Base-by-base conservation (phyloP, 1,284 basidiomycete genomes). In the Ceratobasidium sp. region DNA sequence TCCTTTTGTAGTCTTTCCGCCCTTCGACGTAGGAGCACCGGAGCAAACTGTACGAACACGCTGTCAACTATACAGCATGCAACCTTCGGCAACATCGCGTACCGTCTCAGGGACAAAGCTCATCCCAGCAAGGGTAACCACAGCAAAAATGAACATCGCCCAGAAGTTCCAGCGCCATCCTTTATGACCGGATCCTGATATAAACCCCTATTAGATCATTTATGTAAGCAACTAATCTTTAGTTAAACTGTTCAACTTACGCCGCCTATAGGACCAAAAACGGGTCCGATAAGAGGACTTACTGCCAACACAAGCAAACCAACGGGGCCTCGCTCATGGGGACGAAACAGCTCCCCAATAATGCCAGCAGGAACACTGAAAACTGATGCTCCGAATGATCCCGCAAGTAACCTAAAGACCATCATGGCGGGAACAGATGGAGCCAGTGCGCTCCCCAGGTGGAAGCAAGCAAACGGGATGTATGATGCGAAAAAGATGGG, bases 91-190 rank as follows among this genome's bases (percentile, higher is more conserved):
- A 23, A 2, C 2, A 34, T 14, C n/a, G 76, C 80, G 69, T 65
- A 76, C 53, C n/a, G 84, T 84, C 74, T 84, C 84, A 12, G 82
- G 81, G 3, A 81, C 77, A 64, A 81, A 71, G 57, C 80, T 52
- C 26, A 78, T 61, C 2, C 75, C 74, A 43, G 85, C 73, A 43
- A 87, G 81, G 61, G 85, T 85, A 69, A 87, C 76, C 10, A 79
- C 84, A 28, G 86, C 82, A 73, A 87, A 84, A 18, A 86, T 85
- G 76, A 88, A 84, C 82, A 90, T 87, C 58, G 92, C 81, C 88
- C 89, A 91, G 79, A 92, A 91, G 57, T 88, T 87, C 80, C 89
- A 90, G 43, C 87, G 83, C 88, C 88, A 92, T 12, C 86, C 86
- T 23, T 45, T 46, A 5, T 77, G 81, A 30, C 81, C 77, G 71